These are phyloP conservation scores for Sequoiadendron giganteum DNA, from an alignment of 75 land plant genomes.

Conservation along the genomic window DNA sequence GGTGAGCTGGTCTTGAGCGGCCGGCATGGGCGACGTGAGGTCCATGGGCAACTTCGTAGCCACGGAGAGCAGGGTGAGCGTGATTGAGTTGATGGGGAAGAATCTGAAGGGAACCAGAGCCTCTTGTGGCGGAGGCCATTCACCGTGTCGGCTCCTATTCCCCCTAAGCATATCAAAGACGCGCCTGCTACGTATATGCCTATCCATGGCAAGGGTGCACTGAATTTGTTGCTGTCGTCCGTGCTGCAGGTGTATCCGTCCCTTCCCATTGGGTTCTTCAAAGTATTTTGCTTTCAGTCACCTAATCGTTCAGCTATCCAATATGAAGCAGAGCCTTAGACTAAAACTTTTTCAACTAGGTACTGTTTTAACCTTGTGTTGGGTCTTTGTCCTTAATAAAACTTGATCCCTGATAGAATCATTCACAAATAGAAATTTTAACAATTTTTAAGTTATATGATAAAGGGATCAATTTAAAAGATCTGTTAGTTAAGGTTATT, in stretches of 20 bases:
- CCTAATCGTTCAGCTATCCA: no score
- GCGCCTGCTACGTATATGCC: slow-evolving; percentile 48
- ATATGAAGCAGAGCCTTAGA: no score
- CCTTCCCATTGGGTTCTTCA: not conserved
- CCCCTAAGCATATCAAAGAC: slow-evolving; percentile 20
- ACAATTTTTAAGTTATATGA: no score
- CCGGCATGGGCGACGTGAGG: slow-evolving; percentile 50
- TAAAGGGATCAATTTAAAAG: no score
- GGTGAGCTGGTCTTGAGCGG: slow-evolving; percentile 37
- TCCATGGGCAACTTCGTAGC: slow-evolving; percentile 48
- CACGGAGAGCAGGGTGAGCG: slow-evolving; percentile 47
- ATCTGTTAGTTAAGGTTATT: no score
- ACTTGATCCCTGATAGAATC: no score
- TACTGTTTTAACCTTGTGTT: no score
- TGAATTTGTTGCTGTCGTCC: not conserved
- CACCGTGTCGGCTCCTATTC: slow-evolving; percentile 28
- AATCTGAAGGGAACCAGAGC: slow-evolving; percentile 51
- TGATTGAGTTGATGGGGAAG: slow-evolving; percentile 38
- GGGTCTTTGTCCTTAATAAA: no score
- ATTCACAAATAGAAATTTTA: no score
- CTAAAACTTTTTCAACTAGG: no score
- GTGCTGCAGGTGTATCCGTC: not conserved
- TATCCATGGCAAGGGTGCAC: slow-evolving; percentile 11
- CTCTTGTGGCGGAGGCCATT: slow-evolving; percentile 15
- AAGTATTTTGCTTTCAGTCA: no score